Evolutionary conservation across 148 eudicot species (phyloP).

Genomic region (Rhododendron ferrugineum): DNA sequence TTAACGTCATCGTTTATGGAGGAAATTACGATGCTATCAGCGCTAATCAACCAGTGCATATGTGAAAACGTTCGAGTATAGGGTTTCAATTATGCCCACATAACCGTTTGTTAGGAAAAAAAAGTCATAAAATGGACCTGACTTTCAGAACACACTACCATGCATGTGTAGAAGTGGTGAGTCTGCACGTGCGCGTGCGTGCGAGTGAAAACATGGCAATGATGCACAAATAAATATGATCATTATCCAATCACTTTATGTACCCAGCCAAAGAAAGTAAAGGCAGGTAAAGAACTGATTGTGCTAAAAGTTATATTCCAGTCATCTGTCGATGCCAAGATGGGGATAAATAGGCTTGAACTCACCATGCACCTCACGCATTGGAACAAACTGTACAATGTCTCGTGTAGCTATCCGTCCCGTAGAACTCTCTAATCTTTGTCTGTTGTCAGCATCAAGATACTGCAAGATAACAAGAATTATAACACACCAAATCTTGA

Average conservation of each 20-base stretch:
- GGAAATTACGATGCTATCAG: background rate
- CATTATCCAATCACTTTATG: background rate
- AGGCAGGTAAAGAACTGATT: background rate
- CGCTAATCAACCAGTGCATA: background rate
- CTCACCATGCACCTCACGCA: slow-evolving; percentile 78
- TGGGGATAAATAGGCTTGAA: slow-evolving; percentile 6
- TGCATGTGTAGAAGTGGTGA: background rate
- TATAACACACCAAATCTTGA: background rate
- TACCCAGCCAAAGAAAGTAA: background rate
- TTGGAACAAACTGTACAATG: slow-evolving; percentile 91
- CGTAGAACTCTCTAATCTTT: slow-evolving; percentile 66
- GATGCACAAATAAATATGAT: background rate
- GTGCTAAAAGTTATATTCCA: background rate
- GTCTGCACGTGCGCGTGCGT: background rate
- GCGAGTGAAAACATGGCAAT: background rate
- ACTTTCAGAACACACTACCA: background rate
- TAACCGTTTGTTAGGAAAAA: background rate
- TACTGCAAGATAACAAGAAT: slow-evolving; percentile 35
- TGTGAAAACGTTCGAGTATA: background rate
- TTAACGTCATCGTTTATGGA: background rate
- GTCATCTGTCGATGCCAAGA: background rate
- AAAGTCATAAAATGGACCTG: background rate
- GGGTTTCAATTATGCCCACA: background rate
- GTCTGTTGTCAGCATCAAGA: slow-evolving; percentile 86
- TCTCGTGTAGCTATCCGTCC: slow-evolving; percentile 89